phyloP scores from a whole-genome alignment of 164 flowering plant genomes.

The Vitis rotundifolia region DNA sequence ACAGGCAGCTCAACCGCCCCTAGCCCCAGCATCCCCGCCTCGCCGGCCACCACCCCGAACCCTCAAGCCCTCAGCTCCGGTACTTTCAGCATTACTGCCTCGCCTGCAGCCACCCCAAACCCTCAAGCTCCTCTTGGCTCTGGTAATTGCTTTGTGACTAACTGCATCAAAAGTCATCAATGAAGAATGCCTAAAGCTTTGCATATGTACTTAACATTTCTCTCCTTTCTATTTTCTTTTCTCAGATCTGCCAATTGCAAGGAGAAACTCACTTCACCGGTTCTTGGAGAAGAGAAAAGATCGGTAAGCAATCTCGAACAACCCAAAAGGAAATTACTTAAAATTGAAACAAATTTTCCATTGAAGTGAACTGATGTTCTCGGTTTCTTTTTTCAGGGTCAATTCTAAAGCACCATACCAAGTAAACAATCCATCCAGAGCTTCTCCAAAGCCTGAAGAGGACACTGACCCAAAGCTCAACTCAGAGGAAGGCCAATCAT shows the following conservation, averaged over 20 bases:
- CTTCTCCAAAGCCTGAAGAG: conserved; percentile 21
- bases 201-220: neutral
- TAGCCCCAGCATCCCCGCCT: conserved; percentile 6
- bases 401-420: conserved; percentile 47
- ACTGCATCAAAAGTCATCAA: neutral
- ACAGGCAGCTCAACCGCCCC: conserved; percentile 1
- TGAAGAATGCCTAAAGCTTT: neutral
- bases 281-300: conserved; percentile 59
- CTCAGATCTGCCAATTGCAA: conserved; percentile 37
- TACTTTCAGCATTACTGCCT: no score
- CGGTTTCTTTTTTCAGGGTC: conserved; percentile 24
- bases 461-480: conserved; percentile 1
- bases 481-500: conserved; percentile 16
- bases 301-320: conserved; percentile 28
- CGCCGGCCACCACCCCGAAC: neutral
- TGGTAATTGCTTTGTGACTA: conserved; percentile 8
- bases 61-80: neutral
- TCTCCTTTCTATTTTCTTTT: neutral
- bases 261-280: conserved; percentile 50
- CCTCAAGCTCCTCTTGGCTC: conserved; percentile 10
- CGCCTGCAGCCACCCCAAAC: neutral
- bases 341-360: neutral
- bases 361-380: neutral
- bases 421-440: conserved; percentile 7
- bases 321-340: neutral